Evolutionary conservation across 495 filamentous ascomycete genomes (phyloP).

Genomic region (Aspergillus haitiensis): DNA sequence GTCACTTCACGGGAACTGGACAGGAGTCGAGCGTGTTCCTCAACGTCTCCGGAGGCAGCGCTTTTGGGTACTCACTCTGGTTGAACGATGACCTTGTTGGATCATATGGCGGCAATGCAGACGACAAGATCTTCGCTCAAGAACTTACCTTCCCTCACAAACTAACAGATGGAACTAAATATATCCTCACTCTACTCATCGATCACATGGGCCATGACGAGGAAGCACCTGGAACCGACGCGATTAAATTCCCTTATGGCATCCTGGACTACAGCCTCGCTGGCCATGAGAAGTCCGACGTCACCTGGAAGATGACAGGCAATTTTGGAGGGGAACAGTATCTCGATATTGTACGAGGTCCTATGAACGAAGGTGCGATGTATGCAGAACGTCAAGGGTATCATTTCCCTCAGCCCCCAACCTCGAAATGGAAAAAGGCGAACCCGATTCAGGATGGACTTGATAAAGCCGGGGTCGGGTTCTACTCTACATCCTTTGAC

Average conservation of each 20-base stretch:
- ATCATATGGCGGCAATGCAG: constrained; percentile 53
- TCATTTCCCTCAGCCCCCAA: constrained; percentile 45
- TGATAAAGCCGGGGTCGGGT: constrained; percentile 51
- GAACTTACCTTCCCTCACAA: constrained; percentile 49
- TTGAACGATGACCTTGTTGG: constrained; percentile 52
- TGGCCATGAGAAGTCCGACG: constrained; percentile 36
- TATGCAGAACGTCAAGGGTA: constrained; percentile 65
- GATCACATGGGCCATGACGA: constrained; percentile 69
- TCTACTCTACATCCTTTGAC: constrained; percentile 56
- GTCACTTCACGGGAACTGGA: constrained; percentile 63
- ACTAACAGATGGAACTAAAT: constrained; percentile 47
- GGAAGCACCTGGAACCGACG: constrained; percentile 54
- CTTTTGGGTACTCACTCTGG: constrained; percentile 55
- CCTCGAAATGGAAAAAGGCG: background rate
- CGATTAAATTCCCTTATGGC: constrained; percentile 66
- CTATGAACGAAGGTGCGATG: constrained; percentile 68
- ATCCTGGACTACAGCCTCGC: constrained; percentile 57
- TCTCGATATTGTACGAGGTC: constrained; percentile 59
- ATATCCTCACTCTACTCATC: constrained; percentile 63
- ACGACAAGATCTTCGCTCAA: constrained; percentile 33
- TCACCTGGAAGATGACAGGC: constrained; percentile 70
- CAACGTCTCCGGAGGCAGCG: constrained; percentile 57
- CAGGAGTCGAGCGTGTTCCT: constrained; percentile 54
- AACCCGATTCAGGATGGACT: constrained; percentile 49
- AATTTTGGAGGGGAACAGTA: constrained; percentile 70